Percentiles rank a stretch among this genome's conserved stretches.
Evolutionary conservation across 176 grass and related monocot species (phyloP).

Genomic region (Triticum dicoccoides): DNA sequence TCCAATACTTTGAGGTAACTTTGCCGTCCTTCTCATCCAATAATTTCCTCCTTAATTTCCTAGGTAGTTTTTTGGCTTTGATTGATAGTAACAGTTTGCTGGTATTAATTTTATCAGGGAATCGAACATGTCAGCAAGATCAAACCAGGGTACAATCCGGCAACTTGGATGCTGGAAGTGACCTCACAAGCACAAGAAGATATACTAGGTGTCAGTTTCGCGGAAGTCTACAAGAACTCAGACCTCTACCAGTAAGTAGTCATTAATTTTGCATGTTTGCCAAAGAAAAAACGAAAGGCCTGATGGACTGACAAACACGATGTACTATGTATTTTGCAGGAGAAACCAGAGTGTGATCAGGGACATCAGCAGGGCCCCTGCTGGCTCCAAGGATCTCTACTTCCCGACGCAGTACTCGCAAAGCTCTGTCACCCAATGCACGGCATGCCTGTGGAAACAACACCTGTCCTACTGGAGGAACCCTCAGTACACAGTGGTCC

Average conservation of each 20-base stretch:
- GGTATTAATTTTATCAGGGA: constrained; percentile 23
- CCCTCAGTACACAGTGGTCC: constrained; percentile 60
- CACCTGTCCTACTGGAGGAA: constrained; percentile 69
- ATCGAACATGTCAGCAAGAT: constrained; percentile 57
- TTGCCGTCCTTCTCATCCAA: background rate
- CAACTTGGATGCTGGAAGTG: constrained; percentile 77
- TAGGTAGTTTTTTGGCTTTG: background rate
- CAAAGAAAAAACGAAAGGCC: background rate
- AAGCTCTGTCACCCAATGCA: constrained; percentile 49
- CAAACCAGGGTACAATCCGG: constrained; percentile 61
- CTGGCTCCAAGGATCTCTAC: constrained; percentile 48
- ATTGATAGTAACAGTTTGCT: background rate
- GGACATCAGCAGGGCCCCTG: constrained; percentile 39
- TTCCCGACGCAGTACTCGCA: constrained; percentile 56
- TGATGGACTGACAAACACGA: background rate
- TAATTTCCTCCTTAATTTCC: background rate
- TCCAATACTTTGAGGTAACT: constrained; percentile 60
- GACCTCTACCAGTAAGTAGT: constrained; percentile 52
- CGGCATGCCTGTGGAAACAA: constrained; percentile 65
- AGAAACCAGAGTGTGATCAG: constrained; percentile 56
- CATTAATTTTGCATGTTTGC: background rate
- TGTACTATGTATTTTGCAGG: constrained; percentile 30
- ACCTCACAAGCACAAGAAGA: constrained; percentile 56
- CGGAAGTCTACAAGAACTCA: constrained; percentile 50
- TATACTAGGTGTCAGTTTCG: constrained; percentile 40